Evolutionary conservation across 768 basidiomycete species (phyloP).

Genomic region (Paxillus ammoniavirescens): DNA sequence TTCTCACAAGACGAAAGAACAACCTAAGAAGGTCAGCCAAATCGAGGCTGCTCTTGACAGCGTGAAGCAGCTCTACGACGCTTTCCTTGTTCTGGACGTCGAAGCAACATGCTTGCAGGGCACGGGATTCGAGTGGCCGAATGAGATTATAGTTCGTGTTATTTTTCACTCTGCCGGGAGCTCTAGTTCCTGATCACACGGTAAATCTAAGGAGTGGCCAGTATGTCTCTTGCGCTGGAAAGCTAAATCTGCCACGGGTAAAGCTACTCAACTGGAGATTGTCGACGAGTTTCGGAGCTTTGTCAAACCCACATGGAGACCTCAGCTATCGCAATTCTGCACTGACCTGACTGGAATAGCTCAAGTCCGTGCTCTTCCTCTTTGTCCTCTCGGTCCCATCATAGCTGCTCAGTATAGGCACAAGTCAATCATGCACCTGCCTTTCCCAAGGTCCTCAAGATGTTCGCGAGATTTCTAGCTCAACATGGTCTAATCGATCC

Average conservation of each 20-base stretch:
- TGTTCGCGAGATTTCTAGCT: slow-evolving; percentile 65
- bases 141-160: slow-evolving; percentile 88
- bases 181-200: slow-evolving; percentile 7
- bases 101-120: slow-evolving; percentile 80
- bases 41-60: slow-evolving; percentile 5
- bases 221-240: slow-evolving; percentile 86
- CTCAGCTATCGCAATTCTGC: slow-evolving; percentile 80
- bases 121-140: slow-evolving; percentile 75
- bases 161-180: slow-evolving; percentile 1
- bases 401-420: slow-evolving; percentile 42
- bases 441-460: slow-evolving; percentile 66
- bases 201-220: slow-evolving; percentile 75
- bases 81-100: slow-evolving; percentile 86
- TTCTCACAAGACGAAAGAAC: slow-evolving; percentile 3
- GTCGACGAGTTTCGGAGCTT: slow-evolving; percentile 85
- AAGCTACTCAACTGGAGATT: slow-evolving; percentile 58
- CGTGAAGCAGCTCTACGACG: slow-evolving; percentile 58
- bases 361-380: slow-evolving; percentile 58
- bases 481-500: slow-evolving; percentile 68
- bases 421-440: slow-evolving; percentile 79
- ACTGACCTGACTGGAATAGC: slow-evolving; percentile 86
- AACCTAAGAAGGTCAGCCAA: slow-evolving; percentile 1
- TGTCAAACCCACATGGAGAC: slow-evolving; percentile 85
- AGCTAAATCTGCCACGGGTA: slow-evolving; percentile 51
- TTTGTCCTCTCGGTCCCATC: slow-evolving; percentile 1